Evolutionary conservation across 2,329 filamentous ascomycete genomes (phyloP).

Genomic region (Venturiaceae sp.): DNA sequence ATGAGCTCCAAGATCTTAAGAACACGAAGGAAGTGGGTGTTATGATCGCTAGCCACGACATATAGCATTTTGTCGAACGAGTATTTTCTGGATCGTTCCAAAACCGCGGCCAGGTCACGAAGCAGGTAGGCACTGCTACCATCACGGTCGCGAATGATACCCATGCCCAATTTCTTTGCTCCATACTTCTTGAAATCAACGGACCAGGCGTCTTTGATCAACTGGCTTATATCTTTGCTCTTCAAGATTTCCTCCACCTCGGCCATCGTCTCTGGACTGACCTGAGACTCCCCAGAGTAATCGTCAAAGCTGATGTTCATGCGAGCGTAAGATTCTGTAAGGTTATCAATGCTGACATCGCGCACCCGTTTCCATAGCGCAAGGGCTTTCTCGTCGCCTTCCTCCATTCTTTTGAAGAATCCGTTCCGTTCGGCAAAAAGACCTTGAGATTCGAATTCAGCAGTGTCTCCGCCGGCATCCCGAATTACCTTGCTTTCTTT

Average conservation of each 20-base stretch:
- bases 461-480: constrained; percentile 23
- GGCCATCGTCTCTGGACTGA: constrained; percentile 57
- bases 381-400: constrained; percentile 51
- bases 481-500: constrained; percentile 44
- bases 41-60: constrained; percentile 63
- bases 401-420: constrained; percentile 66
- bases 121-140: constrained; percentile 71
- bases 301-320: constrained; percentile 64
- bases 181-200: constrained; percentile 63
- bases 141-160: constrained; percentile 62
- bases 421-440: constrained; percentile 22
- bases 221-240: constrained; percentile 55
- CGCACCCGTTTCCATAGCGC: constrained; percentile 57
- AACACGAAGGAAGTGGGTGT: constrained; percentile 62
- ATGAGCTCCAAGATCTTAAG: constrained; percentile 70
- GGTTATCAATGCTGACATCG: constrained; percentile 56
- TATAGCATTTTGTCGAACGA: constrained; percentile 74
- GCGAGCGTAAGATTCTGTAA: constrained; percentile 58
- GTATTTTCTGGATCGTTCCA: constrained; percentile 52
- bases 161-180: constrained; percentile 57
- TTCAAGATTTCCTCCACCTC: constrained; percentile 51
- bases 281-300: constrained; percentile 65
- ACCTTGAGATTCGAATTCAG: constrained; percentile 20
- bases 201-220: constrained; percentile 62
- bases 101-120: constrained; percentile 65